Evolutionary conservation across 179 eudicot species (phyloP).

Genomic region (Monotropa hypopitys): DNA sequence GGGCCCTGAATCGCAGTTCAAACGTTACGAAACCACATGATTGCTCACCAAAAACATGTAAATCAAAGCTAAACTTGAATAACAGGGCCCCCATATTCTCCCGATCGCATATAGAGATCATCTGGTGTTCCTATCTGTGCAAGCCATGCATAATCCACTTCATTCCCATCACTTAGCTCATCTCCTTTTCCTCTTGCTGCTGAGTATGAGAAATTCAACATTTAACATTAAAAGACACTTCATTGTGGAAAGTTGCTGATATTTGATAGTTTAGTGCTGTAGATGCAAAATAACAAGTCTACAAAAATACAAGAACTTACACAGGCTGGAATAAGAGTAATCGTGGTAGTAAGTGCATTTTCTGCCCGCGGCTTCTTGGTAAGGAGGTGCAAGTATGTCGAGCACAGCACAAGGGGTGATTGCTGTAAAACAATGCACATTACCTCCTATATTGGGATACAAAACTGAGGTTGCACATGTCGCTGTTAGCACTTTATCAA

Average conservation of each 20-base stretch:
- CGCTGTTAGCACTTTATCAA: conserved; percentile 68
- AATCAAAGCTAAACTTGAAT: conserved; percentile 24
- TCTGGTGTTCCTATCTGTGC: conserved; percentile 59
- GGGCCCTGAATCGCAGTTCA: not conserved
- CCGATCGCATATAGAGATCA: conserved; percentile 57
- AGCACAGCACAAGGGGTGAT: conserved; percentile 82
- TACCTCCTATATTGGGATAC: conserved; percentile 77
- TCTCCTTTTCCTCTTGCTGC: conserved; percentile 27
- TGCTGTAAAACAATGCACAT: conserved; percentile 88
- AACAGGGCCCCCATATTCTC: conserved; percentile 52
- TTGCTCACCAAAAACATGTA: not conserved
- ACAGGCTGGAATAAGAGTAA: conserved; percentile 59
- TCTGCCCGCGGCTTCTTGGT: conserved; percentile 64
- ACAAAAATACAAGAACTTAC: conserved; percentile 28
- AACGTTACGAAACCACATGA: not conserved
- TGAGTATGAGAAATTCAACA: conserved; percentile 3
- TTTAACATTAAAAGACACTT: not conserved
- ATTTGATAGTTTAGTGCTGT: not conserved
- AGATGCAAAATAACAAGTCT: not conserved
- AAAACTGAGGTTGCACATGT: conserved; percentile 61
- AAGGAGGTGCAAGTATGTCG: conserved; percentile 90
- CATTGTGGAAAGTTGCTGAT: not conserved
- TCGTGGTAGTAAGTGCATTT: conserved; percentile 83
- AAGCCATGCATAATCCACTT: conserved; percentile 85
- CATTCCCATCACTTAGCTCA: conserved; percentile 25